Base-by-base conservation (phyloP, 1,139 yeast species). In the Debaryomyces udenii region DNA sequence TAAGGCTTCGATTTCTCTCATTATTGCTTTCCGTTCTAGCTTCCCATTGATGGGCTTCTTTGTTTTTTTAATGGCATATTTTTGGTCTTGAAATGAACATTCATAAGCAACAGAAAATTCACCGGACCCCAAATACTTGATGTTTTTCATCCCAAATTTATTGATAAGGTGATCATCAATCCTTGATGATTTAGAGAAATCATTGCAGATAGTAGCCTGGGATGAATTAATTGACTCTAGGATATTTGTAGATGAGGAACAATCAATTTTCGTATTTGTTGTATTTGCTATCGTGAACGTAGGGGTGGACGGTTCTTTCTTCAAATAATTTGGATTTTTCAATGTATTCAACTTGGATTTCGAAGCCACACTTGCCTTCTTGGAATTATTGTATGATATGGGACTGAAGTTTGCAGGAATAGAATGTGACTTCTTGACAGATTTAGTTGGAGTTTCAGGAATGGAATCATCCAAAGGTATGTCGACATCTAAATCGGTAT, bases 21-120 rank as follows among this genome's bases (percentile, higher is more conserved):
- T 41, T 17, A 72, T 67, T 2, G 68, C 61, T 42, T 66, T 64
- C 31, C 61, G 59, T 47, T 70, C 77, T 14, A 61, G 46, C 55
- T 66, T 64, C 28, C 82, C 76, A 49, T 74, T 44, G 39, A 63
- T 51, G 39, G 79, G 71, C 54, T 71, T 71, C 54, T 86, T 86
- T 22, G 94, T 80, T 46, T 96, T 74, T 62, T 93, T 93, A 40
- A 93, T 93, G 0, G 98, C 98, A 62, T 81, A 89, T 51, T 78
- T 80, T 29, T 78, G 78, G 40, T 78, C 68, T 56, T 84, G 78
- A 62, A 81, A 75, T 49, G 87, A 64, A 44, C 86, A 83, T 53
- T 86, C 89, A 62, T 81, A 93, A 9, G 95, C 98, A 34, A 82
- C 72, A 3, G 96, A 87, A 57, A 93, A 93, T 61, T 89, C 96